Base-by-base conservation (phyloP, 768 basidiomycete genomes). In the Amanita inopinata region DNA sequence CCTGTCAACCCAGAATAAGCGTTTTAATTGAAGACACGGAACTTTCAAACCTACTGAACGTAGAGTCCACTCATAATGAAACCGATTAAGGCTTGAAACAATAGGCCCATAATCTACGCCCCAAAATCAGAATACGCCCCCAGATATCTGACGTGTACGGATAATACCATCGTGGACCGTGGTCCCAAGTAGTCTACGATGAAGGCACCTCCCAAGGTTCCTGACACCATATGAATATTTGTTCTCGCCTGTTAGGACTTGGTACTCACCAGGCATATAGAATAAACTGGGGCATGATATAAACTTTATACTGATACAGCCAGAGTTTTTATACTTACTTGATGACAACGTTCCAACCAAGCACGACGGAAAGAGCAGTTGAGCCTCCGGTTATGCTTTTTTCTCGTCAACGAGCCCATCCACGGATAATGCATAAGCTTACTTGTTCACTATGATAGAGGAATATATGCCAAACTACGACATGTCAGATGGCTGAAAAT, bases 41-140 rank as follows among this genome's bases (percentile, higher is more conserved):
- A 33, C 9, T 23, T 7, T 3, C n/a, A 15, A 2, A 55, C 66
- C 24, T 49, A 76, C 61, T 67, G 63, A 18, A 47, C 53, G 61
- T 93, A 96, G 14, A 78, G 63, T 1, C 88, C 93, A 48, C 85
- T 85, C 82, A 97, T 87, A 58, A 89, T 75, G 63, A 96, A 96
- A 4, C 93, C 87, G 36, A 86, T 65, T 48, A 85, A 38, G 2
- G 83, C 79, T 57, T 89, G 86, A 18, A 61, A 51, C 19, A 86
- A 30, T 7, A 88, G 69, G 33, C 86, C 85, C 19, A 55, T 51
- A 49, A 88, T 86, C 82, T 83, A 51, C 5, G 30, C 25, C 11
- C 12, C 25, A 19, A 23, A 17, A 43, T 34, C 22, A 30, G 33
- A 19, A 10, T 12, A 20, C 15, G 6, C 9, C 5, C 9, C n/a